Base-by-base conservation (phyloP, 1,284 basidiomycete genomes). In the Melampsora larici-populina region DNA sequence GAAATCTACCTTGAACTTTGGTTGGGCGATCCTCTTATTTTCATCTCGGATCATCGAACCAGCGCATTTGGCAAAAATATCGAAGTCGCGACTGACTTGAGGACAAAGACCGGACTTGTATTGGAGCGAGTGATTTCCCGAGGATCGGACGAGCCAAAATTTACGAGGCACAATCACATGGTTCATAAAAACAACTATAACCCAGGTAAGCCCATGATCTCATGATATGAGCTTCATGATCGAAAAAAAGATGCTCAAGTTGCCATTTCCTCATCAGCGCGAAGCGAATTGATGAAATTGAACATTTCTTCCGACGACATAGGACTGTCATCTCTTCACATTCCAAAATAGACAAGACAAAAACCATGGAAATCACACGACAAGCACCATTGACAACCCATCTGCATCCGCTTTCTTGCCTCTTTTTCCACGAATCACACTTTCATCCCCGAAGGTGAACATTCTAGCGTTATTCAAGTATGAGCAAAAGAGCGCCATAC, bases 351-450 rank as follows among this genome's bases (percentile, higher is more conserved):
- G 94, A 26, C 73, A 79, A 18, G 70, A 70, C 31, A 70, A 78
- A 64, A 18, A 67, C 26, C 21, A 83, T 84, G 33, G 76, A 67
- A 73, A 86, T 87, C 62, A 81, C 79, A 78, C 70, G 21, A 87
- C 55, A n/a, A 3, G 88, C 26, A 82, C 82, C 1, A 80, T 85
- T 2, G 93, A 95, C 66, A 87, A 87, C 55, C 91, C 94, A 0
- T 97, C 96, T 81, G 96, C 94, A 0, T 96, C 97, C 81, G 93
- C 90, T 1, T 97, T 92, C 82, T 88, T 97, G 58, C 95, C 95
- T 0, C 86, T 99, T 2, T 92, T 94, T 81, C 36, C 36, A 36
- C 36, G 9, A 36, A 36, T 36, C 36, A 36, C 5, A 36, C 92
- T 94, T 81, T 90, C 90, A 0, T 89, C 91, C 75, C 87, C 89